Conservation (phyloP, 352 stramenopile species). For the Phytophthora podocarpi region DNA sequence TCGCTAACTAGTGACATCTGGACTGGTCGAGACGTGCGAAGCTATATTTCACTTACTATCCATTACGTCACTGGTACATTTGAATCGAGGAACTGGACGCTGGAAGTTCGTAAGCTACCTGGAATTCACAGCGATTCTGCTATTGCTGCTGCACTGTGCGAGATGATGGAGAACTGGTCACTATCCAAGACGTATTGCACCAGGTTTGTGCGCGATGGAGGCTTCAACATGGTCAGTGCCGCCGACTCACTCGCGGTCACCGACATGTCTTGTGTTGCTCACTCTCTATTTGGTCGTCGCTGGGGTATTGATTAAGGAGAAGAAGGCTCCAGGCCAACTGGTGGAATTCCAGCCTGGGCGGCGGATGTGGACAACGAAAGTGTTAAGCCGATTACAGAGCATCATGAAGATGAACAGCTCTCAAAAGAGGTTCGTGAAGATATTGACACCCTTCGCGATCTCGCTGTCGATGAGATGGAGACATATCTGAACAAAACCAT, state of each 20-base stretch:
- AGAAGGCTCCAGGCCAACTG: not conserved
- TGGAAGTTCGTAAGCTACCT: slow-evolving; percentile 10
- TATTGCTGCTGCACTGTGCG: slow-evolving; percentile 1
- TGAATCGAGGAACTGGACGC: slow-evolving; percentile 2
- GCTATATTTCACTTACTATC: slow-evolving; percentile 17
- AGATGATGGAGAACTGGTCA: slow-evolving; percentile 2
- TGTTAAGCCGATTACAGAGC: not conserved
- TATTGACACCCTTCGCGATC: slow-evolving; percentile 4
- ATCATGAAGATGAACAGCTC: slow-evolving; percentile 13
- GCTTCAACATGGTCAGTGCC: slow-evolving; percentile 8
- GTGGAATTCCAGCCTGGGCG: not conserved
- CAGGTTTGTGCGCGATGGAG: slow-evolving; percentile 2
- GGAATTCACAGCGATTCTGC: slow-evolving; percentile 4
- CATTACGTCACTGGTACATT: slow-evolving; percentile 6
- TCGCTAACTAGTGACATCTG: slow-evolving; percentile 18
- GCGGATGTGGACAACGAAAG: not conserved
- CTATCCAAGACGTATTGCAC: not conserved
- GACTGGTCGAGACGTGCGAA: slow-evolving; percentile 5
- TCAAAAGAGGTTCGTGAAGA: not conserved
- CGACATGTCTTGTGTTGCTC: slow-evolving; percentile 10
- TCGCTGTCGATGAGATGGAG: slow-evolving; percentile 13
- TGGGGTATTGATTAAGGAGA: slow-evolving; percentile 9
- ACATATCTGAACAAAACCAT: slow-evolving; percentile 1
- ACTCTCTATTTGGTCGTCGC: slow-evolving; percentile 17
- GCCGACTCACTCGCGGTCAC: not conserved